phyloP scores from a whole-genome alignment of 805 yeast genomes.

The Pichia eremophila region DNA sequence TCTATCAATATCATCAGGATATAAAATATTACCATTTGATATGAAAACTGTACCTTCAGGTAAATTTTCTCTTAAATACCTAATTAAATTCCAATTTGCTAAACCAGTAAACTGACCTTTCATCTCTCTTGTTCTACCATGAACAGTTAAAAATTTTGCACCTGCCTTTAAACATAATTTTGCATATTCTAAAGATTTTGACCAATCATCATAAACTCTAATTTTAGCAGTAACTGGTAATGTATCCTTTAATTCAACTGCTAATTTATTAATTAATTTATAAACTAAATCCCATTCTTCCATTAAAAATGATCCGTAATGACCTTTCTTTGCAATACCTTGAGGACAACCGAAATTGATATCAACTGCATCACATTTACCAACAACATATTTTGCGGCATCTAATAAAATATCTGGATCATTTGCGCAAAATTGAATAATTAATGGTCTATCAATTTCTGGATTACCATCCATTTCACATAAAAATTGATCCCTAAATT shows the following conservation, averaged over 20 bases:
- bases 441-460: constrained; percentile 67
- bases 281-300: constrained; percentile 89
- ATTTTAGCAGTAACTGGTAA: constrained; percentile 95
- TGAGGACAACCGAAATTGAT: constrained; percentile 96
- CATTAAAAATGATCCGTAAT: constrained; percentile 92
- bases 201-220: constrained; percentile 76
- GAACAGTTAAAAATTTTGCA: constrained; percentile 90
- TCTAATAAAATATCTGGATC: constrained; percentile 74
- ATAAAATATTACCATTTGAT: constrained; percentile 91
- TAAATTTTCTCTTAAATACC: constrained; percentile 66
- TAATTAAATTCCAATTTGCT: constrained; percentile 84
- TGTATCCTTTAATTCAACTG: constrained; percentile 47
- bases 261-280: constrained; percentile 61
- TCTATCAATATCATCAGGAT: constrained; percentile 72
- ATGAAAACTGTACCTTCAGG: constrained; percentile 78
- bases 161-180: constrained; percentile 85
- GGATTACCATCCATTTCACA: constrained; percentile 63
- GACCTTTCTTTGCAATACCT: constrained; percentile 91
- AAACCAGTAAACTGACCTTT: constrained; percentile 94
- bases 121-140: constrained; percentile 94
- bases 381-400: constrained; percentile 77
- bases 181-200: constrained; percentile 80
- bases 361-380: constrained; percentile 91
- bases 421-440: constrained; percentile 95
- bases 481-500: constrained; percentile 73